Percentiles rank a stretch among this genome's conserved stretches.
phyloP scores from a whole-genome alignment of 1,139 yeast genomes.

The Hyphopichia burtonii region DNA sequence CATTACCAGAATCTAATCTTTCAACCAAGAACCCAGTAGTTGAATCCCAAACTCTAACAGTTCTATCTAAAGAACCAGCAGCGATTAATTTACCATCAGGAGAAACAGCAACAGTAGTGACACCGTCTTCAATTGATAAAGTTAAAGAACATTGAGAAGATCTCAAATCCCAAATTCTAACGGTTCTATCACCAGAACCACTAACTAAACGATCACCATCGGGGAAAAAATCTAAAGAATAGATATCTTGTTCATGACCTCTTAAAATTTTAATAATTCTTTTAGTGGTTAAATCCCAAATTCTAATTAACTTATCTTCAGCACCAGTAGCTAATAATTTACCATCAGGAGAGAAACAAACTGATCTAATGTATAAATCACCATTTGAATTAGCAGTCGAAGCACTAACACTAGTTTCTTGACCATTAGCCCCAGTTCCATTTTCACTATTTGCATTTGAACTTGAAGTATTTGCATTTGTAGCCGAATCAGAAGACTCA shows the following conservation, averaged over 20 bases:
- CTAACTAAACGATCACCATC: constrained; percentile 93
- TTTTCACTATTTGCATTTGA: constrained; percentile 17
- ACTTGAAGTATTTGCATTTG: constrained; percentile 18
- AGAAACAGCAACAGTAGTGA: constrained; percentile 94
- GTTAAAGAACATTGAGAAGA: constrained; percentile 90
- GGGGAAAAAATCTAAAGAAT: constrained; percentile 93
- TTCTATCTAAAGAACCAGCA: constrained; percentile 93
- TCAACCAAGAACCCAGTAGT: constrained; percentile 91
- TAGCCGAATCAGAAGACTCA: constrained; percentile 32
- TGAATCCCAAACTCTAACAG: constrained; percentile 97
- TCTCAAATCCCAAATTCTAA: constrained; percentile 94
- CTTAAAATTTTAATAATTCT: constrained; percentile 83
- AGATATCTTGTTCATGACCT: constrained; percentile 98
- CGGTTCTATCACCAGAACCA: constrained; percentile 96
- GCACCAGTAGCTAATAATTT: constrained; percentile 96
- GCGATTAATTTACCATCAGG: constrained; percentile 95
- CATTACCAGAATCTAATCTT: constrained; percentile 86
- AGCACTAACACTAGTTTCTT: constrained; percentile 22
- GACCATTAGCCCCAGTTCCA: constrained; percentile 24
- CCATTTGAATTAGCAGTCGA: constrained; percentile 53
- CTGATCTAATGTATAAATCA: constrained; percentile 90
- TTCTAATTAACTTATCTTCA: constrained; percentile 93
- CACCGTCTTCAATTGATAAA: constrained; percentile 93
- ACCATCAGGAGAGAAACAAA: constrained; percentile 96
- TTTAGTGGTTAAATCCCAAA: constrained; percentile 91